A percentile compares a stretch with the other conserved stretches of the same genome.
Conservation (phyloP, 352 stramenopile genomes). For the Phytophthora colocasiae region DNA sequence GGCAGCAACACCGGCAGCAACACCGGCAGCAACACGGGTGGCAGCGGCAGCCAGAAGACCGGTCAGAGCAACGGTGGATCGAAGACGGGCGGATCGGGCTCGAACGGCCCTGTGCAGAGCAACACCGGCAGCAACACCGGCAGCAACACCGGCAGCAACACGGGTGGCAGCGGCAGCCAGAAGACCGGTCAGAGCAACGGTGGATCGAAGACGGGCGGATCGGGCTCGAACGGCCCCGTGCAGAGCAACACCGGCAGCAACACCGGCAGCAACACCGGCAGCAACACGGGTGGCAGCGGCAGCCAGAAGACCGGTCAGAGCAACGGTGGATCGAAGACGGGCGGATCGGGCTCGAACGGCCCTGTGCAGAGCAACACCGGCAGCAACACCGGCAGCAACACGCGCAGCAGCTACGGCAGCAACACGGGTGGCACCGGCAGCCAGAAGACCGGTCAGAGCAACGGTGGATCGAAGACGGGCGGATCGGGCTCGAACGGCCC, state of each 20-base stretch:
- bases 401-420: too few relatives aligned
- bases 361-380: background rate
- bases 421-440: too few relatives aligned
- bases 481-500: too few relatives aligned
- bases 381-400: background rate
- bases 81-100: background rate
- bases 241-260: background rate
- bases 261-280: background rate
- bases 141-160: background rate
- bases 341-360: background rate
- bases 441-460: too few relatives aligned
- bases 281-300: background rate
- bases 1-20: background rate
- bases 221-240: background rate
- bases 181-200: background rate
- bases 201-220: background rate
- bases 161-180: background rate
- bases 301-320: background rate
- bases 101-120: background rate
- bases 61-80: constrained; percentile 1
- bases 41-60: background rate
- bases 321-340: too few relatives aligned
- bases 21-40: background rate
- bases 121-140: constrained; percentile 4
- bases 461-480: too few relatives aligned